Evolutionary conservation across 2,329 filamentous ascomycete species (phyloP).

Genomic region (Macrophomina phaseolina): DNA sequence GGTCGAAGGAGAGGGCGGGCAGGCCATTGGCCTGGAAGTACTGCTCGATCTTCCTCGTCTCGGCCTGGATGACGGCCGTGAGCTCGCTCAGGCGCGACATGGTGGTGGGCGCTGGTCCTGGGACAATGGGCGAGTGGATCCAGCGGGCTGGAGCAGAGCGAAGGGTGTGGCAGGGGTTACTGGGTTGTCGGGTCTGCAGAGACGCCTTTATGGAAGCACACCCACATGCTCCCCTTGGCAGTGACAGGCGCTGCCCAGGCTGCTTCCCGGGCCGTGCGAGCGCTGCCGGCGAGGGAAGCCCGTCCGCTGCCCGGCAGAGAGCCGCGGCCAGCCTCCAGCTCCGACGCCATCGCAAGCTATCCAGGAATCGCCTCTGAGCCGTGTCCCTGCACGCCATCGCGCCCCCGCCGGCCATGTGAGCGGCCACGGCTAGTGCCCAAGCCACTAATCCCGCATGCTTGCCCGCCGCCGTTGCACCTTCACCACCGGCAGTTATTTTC

Average conservation of each 20-base stretch:
- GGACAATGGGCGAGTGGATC: background rate
- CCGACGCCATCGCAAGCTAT: background rate
- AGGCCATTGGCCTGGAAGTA: slow-evolving; percentile 29
- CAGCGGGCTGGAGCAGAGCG: slow-evolving; percentile 6
- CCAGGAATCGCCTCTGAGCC: background rate
- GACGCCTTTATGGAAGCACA: slow-evolving; percentile 18
- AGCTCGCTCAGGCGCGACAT: slow-evolving; percentile 29
- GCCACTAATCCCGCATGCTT: slow-evolving; percentile 5
- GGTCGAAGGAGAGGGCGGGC: slow-evolving; percentile 30
- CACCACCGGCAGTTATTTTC: slow-evolving; percentile 21
- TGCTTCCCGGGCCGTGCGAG: slow-evolving; percentile 1
- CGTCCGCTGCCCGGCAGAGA: background rate
- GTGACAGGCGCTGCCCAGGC: background rate
- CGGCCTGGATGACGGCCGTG: slow-evolving; percentile 28
- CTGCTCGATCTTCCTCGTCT: slow-evolving; percentile 32
- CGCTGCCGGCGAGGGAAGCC: background rate
- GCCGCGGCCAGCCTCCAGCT: background rate
- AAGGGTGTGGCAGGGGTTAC: slow-evolving; percentile 8
- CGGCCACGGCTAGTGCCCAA: background rate
- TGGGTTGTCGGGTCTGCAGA: slow-evolving; percentile 19
- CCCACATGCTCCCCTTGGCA: background rate
- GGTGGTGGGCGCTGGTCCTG: background rate
- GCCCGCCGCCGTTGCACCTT: background rate
- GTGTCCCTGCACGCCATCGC: slow-evolving; percentile 1
- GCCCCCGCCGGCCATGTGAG: background rate